Evolutionary conservation across 2,329 filamentous ascomycete genomes (phyloP).

Genomic region (Hawksworthiomyces lignivorus): DNA sequence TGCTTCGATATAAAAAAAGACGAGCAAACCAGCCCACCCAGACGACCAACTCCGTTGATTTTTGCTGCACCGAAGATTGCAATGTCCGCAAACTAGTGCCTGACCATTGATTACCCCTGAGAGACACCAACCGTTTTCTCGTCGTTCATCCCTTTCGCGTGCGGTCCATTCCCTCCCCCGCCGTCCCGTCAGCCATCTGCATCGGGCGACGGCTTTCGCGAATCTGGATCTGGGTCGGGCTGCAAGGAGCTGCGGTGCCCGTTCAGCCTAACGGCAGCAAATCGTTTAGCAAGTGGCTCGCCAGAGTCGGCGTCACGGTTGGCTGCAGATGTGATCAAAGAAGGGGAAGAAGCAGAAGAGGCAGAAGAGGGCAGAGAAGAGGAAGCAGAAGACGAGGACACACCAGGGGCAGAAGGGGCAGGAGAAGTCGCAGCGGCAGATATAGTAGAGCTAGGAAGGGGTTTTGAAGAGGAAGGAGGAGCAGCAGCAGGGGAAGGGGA

Average conservation of each 20-base stretch:
- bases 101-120: too few species aligned
- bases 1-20: too few species aligned
- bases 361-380: conserved; percentile 19
- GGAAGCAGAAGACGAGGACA: too few species aligned
- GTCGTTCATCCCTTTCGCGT: too few species aligned
- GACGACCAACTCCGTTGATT: too few species aligned
- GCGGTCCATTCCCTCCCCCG: too few species aligned
- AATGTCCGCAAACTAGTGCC: too few species aligned
- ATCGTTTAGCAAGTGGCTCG: conserved; percentile 57
- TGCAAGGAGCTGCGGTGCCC: conserved; percentile 12
- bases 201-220: neutral
- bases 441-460: conserved; percentile 20
- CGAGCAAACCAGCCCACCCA: too few species aligned
- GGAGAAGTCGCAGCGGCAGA: neutral
- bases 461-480: conserved; percentile 10
- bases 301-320: conserved; percentile 27
- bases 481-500: conserved; percentile 2
- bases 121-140: too few species aligned
- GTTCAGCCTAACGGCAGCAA: conserved; percentile 59
- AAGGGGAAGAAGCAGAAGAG: conserved; percentile 4
- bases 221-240: too few species aligned
- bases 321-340: conserved; percentile 9
- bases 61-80: too few species aligned
- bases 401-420: conserved; percentile 8
- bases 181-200: too few species aligned